Evolutionary conservation across 805 yeast species (phyloP), one percentile per base, ranked within the genome.

Genomic region (Kregervanrija delftensis): DNA sequence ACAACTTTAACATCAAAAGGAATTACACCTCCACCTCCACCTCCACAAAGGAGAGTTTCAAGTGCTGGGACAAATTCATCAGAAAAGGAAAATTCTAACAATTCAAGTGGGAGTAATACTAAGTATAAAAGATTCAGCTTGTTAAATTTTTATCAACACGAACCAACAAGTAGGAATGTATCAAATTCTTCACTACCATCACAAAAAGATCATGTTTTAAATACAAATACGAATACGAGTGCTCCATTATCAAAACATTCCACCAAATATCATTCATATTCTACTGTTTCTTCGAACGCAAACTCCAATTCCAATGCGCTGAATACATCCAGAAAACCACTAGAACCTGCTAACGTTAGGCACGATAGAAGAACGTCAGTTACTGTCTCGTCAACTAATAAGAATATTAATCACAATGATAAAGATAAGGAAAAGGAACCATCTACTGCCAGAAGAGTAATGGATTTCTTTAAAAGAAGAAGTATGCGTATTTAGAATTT

Each of bases 401-500:
- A 37, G n/a, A 11, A n/a, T 14, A 33, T 4, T 22, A 39, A 17
- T 11, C 33, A 45, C 8, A 14, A 30, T 31, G 31, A 40, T 53
- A 64, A 53, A 45, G 57, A 55, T 62, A 46, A 44, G 34, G 61
- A 68, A 49, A 78, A 74, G 52, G 86, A 81, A 52, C 78, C 80
- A 15, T 81, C 89, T 40, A 83, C 93, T 2, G 88, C 93, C 5
- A 78, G 81, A 58, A 79, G 79, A 55, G 89, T 83, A 9, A 77
- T 83, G 74, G 90, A 83, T 60, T 83, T 83, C 60, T 83, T 83
- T 68, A 82, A 82, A 59, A 74, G 90, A 64, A 76, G 86, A 64
- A 77, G 69, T 54, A 60, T 65, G 45, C 60, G 70, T 51, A 64
- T 65, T 31, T 65, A 47, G 51, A 13, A 5, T 5, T 35, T 34